Conservation (phyloP, 495 filamentous ascomycete genomes). For the Mycothermus thermophilus region DNA sequence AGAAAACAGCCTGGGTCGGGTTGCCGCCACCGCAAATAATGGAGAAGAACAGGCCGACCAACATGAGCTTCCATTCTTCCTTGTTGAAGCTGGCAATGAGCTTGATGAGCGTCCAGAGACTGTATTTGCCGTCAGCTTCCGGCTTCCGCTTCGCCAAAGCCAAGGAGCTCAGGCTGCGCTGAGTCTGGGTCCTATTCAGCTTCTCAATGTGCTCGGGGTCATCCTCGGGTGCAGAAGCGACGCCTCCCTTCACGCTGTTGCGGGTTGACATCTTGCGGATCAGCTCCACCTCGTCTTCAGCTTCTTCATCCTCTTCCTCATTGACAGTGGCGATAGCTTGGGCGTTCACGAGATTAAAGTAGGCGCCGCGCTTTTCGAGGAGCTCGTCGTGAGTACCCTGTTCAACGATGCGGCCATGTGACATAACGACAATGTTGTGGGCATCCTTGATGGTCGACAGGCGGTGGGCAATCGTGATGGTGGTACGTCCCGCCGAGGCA, state of each 20-base stretch:
- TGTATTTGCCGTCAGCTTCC: conserved; percentile 42
- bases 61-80: conserved; percentile 57
- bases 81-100: conserved; percentile 74
- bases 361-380: conserved; percentile 44
- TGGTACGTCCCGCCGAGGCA: conserved; percentile 80
- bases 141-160: conserved; percentile 42
- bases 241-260: conserved; percentile 7
- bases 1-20: conserved; percentile 79
- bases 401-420: conserved; percentile 71
- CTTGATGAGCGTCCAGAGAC: conserved; percentile 70
- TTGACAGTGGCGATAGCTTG: conserved; percentile 47
- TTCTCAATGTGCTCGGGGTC: conserved; percentile 43
- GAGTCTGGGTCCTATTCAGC: conserved; percentile 49
- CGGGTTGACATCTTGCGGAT: conserved; percentile 33
- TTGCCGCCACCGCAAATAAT: conserved; percentile 74
- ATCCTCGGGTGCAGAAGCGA: conserved; percentile 34
- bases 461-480: conserved; percentile 90
- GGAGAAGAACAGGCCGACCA: conserved; percentile 61
- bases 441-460: conserved; percentile 87
- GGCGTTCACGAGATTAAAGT: conserved; percentile 41
- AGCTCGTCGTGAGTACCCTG: conserved; percentile 61
- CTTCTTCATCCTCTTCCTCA: conserved; percentile 34
- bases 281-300: conserved; percentile 31
- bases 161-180: conserved; percentile 55
- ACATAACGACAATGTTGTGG: conserved; percentile 92